Percentiles rank a stretch among this genome's conserved stretches.
Conservation (phyloP, 176 grass and related monocot genomes). For the Bolboschoenus planiculmis region DNA sequence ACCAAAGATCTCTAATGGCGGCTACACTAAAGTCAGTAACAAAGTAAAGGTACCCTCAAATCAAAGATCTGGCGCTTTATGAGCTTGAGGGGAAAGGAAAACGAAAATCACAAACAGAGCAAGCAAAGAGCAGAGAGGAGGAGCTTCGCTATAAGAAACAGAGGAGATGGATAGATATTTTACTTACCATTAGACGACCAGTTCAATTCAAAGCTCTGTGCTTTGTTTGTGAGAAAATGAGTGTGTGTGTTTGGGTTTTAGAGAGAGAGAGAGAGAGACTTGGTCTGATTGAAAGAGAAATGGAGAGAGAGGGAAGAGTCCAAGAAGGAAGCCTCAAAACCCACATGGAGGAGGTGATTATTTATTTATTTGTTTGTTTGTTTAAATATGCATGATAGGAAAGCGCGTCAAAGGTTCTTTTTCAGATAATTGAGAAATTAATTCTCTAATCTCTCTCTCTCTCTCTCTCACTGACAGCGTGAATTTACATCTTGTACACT, state of each 20-base stretch:
- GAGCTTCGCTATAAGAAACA: neutral
- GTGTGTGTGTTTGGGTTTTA: neutral
- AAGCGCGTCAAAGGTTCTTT: constrained; percentile 3
- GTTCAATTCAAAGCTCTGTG: neutral
- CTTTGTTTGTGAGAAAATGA: neutral
- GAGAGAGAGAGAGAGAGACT: neutral
- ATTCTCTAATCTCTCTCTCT: neutral
- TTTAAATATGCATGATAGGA: neutral
- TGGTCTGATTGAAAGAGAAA: constrained; percentile 16
- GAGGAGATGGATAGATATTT: neutral
- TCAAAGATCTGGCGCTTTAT: neutral
- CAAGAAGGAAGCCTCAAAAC: constrained; percentile 14
- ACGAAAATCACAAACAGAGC: neutral
- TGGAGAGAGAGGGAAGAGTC: constrained; percentile 7
- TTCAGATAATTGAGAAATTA: neutral
- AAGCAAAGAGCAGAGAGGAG: neutral
- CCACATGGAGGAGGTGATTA: constrained; percentile 12
- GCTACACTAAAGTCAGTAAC: neutral
- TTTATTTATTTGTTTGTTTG: no score
- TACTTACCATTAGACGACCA: constrained; percentile 24
- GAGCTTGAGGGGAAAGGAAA: neutral
- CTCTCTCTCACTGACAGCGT: constrained; percentile 1
- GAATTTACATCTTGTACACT: constrained; percentile 5
- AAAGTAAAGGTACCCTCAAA: constrained; percentile 8
- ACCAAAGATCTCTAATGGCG: constrained; percentile 21